Evolutionary conservation across 2,329 filamentous ascomycete species (phyloP).

Genomic region (Diaporthe sp.): DNA sequence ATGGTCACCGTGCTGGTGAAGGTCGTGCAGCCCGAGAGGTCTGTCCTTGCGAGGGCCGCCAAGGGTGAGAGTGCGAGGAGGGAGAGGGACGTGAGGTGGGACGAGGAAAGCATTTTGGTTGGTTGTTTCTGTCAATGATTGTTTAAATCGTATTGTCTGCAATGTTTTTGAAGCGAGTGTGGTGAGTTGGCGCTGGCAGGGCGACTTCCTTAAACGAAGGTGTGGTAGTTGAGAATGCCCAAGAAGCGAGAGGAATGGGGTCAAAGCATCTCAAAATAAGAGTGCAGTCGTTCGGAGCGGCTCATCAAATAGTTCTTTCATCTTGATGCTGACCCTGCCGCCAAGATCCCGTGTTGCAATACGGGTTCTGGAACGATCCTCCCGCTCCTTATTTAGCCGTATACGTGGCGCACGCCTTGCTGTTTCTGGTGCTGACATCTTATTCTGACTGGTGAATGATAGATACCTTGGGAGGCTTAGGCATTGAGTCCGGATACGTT

Average conservation of each 20-base stretch:
- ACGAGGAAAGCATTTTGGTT: background rate
- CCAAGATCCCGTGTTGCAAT: constrained; percentile 8
- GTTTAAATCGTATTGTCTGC: background rate
- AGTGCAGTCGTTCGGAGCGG: background rate
- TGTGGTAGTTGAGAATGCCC: background rate
- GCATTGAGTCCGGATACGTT: no score
- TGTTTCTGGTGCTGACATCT: constrained; percentile 4
- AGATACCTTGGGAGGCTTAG: no score
- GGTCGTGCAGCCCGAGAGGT: constrained; percentile 61
- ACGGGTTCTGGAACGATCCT: constrained; percentile 12
- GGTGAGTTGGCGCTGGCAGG: background rate
- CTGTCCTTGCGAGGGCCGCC: constrained; percentile 56
- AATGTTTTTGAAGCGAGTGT: background rate
- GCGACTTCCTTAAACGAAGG: background rate
- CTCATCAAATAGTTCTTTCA: constrained; percentile 9
- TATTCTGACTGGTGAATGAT: background rate
- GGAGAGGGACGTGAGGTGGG: constrained; percentile 20
- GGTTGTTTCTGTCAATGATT: background rate
- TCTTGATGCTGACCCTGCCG: background rate
- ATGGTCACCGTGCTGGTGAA: constrained; percentile 46
- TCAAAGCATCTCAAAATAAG: background rate
- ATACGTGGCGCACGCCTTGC: background rate
- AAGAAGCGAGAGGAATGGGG: background rate
- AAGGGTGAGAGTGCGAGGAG: constrained; percentile 41
- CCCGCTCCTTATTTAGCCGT: constrained; percentile 9